Percentiles rank a stretch among this genome's conserved stretches.
phyloP scores from a whole-genome alignment of 176 grass and related monocot species.

The Carex pumila region DNA sequence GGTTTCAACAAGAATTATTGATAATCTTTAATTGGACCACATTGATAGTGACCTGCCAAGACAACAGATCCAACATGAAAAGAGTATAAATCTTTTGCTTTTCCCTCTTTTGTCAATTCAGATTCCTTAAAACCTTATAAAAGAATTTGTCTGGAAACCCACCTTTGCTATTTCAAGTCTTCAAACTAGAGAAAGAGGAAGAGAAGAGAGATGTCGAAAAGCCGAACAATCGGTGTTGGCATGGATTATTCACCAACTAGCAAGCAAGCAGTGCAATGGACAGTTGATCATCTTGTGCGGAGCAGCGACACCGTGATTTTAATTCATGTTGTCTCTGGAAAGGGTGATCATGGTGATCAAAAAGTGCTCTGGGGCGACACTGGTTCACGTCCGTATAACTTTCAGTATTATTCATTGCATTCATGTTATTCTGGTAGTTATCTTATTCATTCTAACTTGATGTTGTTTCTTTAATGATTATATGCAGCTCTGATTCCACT shows the following conservation, averaged over 20 bases:
- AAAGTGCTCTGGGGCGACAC: constrained; percentile 66
- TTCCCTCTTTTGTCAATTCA: not conserved
- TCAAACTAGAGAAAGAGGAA: not conserved
- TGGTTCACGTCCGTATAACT: constrained; percentile 36
- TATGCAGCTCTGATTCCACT: constrained; percentile 75
- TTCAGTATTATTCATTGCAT: not conserved
- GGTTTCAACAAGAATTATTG: not conserved
- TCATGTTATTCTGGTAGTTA: not conserved
- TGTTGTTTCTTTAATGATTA: not conserved
- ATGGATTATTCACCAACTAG: constrained; percentile 82
- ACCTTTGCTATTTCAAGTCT: not conserved
- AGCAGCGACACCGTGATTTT: constrained; percentile 45
- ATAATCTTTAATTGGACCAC: not conserved
- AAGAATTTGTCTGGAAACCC: not conserved
- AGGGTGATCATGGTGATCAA: constrained; percentile 30
- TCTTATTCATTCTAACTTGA: not conserved
- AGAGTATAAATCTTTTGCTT: constrained; percentile 12
- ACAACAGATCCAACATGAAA: constrained; percentile 27
- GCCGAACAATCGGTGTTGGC: constrained; percentile 45
- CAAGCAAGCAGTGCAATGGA: constrained; percentile 57
- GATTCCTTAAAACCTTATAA: constrained; percentile 17
- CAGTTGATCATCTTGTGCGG: constrained; percentile 33
- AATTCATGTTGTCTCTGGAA: constrained; percentile 54
- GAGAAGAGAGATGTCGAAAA: constrained; percentile 18
- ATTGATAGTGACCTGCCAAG: constrained; percentile 4